A percentile compares a stretch with the other conserved stretches of the same genome.
These are phyloP conservation scores for Colletotrichum echinochloae DNA, from an alignment of 2,329 filamentous ascomycete species.

Conservation along the genomic window DNA sequence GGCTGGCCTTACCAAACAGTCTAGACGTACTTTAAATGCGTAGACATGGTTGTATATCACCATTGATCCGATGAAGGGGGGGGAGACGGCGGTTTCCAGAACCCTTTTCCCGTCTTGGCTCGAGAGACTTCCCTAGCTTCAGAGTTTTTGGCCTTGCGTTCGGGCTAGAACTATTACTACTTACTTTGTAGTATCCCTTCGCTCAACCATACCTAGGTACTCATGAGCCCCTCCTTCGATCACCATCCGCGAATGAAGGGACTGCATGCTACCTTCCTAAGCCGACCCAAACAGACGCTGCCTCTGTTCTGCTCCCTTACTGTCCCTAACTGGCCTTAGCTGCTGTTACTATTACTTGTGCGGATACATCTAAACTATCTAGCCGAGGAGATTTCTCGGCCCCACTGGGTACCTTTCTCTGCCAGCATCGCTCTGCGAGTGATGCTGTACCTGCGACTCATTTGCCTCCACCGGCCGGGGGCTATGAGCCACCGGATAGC, in stretches of 20 bases:
- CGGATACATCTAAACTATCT: too few relatives aligned
- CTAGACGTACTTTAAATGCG: too few relatives aligned
- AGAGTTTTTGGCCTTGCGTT: background rate
- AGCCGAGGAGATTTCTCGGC: background rate
- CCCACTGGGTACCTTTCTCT: constrained; percentile 21
- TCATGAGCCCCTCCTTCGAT: background rate
- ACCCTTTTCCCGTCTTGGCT: background rate
- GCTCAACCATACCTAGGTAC: background rate
- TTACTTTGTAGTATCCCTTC: too few relatives aligned
- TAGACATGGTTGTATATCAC: background rate
- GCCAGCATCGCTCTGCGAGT: constrained; percentile 22
- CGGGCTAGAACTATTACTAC: too few relatives aligned
- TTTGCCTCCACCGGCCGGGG: constrained; percentile 29
- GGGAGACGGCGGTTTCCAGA: background rate
- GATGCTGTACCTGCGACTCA: constrained; percentile 38
- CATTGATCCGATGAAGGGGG: background rate
- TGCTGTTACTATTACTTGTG: too few relatives aligned
- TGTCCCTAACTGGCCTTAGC: too few relatives aligned
- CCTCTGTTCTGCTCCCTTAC: constrained; percentile 4
- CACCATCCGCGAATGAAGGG: background rate
- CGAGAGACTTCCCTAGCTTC: background rate
- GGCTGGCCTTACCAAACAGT: background rate
- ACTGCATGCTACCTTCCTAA: background rate
- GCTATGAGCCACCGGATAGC: constrained; percentile 29
- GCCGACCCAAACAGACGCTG: background rate